These are phyloP conservation scores for Aspergillus bertholletiae DNA, from an alignment of 495 filamentous ascomycete genomes.

Conservation along the genomic window DNA sequence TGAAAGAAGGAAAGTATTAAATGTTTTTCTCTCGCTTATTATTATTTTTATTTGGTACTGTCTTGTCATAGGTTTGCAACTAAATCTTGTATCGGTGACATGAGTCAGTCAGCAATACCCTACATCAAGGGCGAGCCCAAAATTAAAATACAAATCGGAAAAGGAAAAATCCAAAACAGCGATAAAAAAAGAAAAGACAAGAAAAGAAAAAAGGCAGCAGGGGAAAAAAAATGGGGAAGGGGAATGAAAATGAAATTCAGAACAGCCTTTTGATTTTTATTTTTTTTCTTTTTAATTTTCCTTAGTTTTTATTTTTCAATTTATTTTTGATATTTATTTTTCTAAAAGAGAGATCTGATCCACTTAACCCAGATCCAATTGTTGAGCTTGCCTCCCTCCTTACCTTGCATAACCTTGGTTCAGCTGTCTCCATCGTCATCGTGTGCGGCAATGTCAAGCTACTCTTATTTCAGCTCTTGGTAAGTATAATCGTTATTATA, in stretches of 20 bases:
- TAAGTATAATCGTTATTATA: slow-evolving; percentile 9
- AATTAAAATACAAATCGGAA: slow-evolving; percentile 5
- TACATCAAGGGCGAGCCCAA: slow-evolving; percentile 1
- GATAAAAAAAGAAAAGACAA: slow-evolving; percentile 5
- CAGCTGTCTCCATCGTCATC: slow-evolving; percentile 29
- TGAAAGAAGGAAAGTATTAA: background rate
- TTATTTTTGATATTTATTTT: background rate
- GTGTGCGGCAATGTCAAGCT: slow-evolving; percentile 25
- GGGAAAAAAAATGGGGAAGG: slow-evolving; percentile 3
- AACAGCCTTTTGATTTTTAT: background rate
- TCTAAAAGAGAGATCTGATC: slow-evolving; percentile 16
- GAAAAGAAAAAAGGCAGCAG: slow-evolving; percentile 6
- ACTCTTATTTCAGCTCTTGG: slow-evolving; percentile 16
- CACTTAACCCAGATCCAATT: slow-evolving; percentile 22
- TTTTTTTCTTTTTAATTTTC: background rate
- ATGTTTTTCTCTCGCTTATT: background rate
- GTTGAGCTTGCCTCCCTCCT: slow-evolving; percentile 19
- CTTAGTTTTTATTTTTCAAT: background rate
- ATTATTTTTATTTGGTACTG: background rate
- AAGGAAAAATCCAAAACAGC: no score
- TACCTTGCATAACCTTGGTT: slow-evolving; percentile 32
- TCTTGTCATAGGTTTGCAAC: no score
- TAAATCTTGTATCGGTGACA: background rate
- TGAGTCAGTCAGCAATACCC: background rate
- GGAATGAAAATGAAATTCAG: slow-evolving; percentile 4